Conservation (phyloP, 192 early-diverging fungal genomes). For the Glomus cerebriforme region DNA sequence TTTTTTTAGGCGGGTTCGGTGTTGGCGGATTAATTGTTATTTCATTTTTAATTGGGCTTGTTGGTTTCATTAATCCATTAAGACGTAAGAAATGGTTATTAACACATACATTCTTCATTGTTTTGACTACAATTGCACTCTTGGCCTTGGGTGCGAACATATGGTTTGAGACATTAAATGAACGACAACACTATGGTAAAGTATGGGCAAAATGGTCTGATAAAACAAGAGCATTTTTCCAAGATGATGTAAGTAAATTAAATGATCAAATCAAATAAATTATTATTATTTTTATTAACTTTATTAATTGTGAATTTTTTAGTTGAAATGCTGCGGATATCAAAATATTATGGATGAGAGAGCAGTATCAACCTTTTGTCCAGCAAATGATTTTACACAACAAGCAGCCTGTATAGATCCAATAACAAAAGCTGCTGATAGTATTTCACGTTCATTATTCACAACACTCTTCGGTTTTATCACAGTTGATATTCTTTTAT, state of each 20-base stretch:
- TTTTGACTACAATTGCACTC: slow-evolving; percentile 30
- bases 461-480: slow-evolving; percentile 49
- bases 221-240: slow-evolving; percentile 32
- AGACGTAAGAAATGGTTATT: slow-evolving; percentile 17
- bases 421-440: slow-evolving; percentile 32
- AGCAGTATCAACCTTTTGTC: slow-evolving; percentile 31
- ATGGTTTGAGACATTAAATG: slow-evolving; percentile 47
- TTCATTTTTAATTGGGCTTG: slow-evolving; percentile 6
- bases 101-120: slow-evolving; percentile 4
- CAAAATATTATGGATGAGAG: neutral
- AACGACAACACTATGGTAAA: slow-evolving; percentile 33
- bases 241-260: slow-evolving; percentile 38
- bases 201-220: slow-evolving; percentile 35
- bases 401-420: slow-evolving; percentile 37
- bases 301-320: slow-evolving; percentile 23
- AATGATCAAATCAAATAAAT: neutral
- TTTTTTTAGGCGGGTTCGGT: neutral
- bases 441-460: slow-evolving; percentile 38
- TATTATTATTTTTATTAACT: neutral
- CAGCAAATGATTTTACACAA: neutral
- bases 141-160: slow-evolving; percentile 40
- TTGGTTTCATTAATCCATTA: neutral
- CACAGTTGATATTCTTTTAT: slow-evolving; percentile 37
- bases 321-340: slow-evolving; percentile 44
- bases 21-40: neutral